Percentiles rank a stretch among this genome's conserved stretches.
These are phyloP conservation scores for Cytospora leucostoma DNA, from an alignment of 2,329 filamentous ascomycete genomes.

Conservation along the genomic window DNA sequence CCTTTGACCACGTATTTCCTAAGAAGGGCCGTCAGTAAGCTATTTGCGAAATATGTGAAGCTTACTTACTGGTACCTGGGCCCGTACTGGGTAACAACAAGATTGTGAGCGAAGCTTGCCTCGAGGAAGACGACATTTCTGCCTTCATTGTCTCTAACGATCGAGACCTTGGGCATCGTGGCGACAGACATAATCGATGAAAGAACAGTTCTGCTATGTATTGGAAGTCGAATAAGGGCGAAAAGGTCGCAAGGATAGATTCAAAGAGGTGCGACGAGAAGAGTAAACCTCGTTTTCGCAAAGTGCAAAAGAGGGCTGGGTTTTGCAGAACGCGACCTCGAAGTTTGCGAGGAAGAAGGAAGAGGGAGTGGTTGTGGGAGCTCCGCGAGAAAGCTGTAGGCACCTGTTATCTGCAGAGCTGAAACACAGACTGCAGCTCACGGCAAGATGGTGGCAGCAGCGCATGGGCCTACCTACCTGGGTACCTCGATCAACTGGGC, in stretches of 20 bases:
- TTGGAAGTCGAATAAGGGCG: background rate
- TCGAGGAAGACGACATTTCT: constrained; percentile 4
- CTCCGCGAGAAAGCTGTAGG: background rate
- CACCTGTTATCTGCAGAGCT: background rate
- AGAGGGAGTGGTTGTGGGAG: background rate
- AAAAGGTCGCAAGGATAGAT: background rate
- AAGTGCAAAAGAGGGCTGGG: background rate
- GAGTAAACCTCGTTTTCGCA: background rate
- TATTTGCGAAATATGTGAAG: background rate
- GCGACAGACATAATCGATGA: background rate
- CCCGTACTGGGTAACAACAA: background rate
- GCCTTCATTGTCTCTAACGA: constrained; percentile 13
- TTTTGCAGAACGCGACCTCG: background rate
- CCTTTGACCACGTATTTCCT: constrained; percentile 6
- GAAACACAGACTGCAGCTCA: background rate
- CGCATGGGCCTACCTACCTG: background rate
- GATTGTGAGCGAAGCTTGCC: background rate
- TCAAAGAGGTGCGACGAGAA: background rate
- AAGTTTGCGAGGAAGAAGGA: background rate
- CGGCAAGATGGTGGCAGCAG: background rate
- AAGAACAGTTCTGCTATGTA: background rate
- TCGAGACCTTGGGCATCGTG: background rate
- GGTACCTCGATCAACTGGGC: background rate
- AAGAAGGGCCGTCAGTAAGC: background rate
- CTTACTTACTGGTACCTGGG: constrained; percentile 17